phyloP scores from a whole-genome alignment of 2,329 filamentous ascomycete species.

The Fusarium buharicum region DNA sequence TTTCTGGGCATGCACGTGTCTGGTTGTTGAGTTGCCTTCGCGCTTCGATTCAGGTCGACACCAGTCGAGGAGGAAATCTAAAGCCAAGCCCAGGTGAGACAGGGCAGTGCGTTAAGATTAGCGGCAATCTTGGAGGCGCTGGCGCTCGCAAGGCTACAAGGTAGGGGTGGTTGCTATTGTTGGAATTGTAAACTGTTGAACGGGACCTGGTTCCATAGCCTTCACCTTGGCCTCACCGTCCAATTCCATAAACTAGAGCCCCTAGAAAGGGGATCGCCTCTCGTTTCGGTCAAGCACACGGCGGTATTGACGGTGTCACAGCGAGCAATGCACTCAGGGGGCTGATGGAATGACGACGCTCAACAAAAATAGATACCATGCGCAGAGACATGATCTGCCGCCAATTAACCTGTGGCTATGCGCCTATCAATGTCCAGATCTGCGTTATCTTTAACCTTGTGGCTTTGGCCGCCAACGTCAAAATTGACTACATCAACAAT shows the following conservation, averaged over 20 bases:
- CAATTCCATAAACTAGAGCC: constrained; percentile 7
- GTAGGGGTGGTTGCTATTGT: constrained; percentile 37
- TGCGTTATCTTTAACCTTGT: constrained; percentile 23
- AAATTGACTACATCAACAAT: neutral
- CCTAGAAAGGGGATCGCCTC: constrained; percentile 4
- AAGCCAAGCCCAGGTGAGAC: constrained; percentile 13
- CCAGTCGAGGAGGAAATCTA: constrained; percentile 18
- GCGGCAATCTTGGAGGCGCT: neutral
- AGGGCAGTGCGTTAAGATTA: neutral
- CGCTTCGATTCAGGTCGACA: constrained; percentile 15
- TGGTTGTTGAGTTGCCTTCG: constrained; percentile 33
- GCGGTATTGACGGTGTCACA: constrained; percentile 1
- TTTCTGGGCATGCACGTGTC: constrained; percentile 12
- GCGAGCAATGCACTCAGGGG: neutral
- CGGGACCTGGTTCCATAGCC: constrained; percentile 16
- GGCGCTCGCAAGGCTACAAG: neutral
- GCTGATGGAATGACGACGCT: constrained; percentile 17
- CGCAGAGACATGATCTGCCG: constrained; percentile 1
- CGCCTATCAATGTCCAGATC: constrained; percentile 7
- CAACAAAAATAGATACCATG: constrained; percentile 33
- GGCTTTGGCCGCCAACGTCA: neutral
- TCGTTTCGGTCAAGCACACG: neutral
- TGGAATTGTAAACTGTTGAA: constrained; percentile 43
- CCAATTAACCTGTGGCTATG: constrained; percentile 19
- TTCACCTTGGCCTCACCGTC: constrained; percentile 40